phyloP scores from a whole-genome alignment of 257 asterid genomes.

The Nicotiana tomentosiformis region DNA sequence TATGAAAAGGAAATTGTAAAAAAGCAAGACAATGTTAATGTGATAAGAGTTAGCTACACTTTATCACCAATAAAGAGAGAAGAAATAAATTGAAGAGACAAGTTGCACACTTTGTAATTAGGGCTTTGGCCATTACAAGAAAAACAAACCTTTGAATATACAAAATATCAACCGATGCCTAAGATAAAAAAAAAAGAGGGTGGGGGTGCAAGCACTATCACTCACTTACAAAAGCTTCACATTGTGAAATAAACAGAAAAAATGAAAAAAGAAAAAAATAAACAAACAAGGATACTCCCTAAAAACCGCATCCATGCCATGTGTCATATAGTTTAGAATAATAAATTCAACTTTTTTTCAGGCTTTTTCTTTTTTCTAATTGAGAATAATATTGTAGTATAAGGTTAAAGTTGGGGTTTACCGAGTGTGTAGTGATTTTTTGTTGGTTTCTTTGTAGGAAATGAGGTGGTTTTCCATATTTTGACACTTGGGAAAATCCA shows the following conservation, averaged over 20 bases:
- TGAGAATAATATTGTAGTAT: slow-evolving; percentile 38
- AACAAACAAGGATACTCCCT: slow-evolving; percentile 24
- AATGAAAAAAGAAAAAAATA: background rate
- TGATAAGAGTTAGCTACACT: background rate
- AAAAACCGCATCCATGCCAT: slow-evolving; percentile 67
- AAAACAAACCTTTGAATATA: slow-evolving; percentile 11
- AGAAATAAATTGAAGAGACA: background rate
- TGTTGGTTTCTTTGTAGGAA: slow-evolving; percentile 27
- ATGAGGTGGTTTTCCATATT: slow-evolving; percentile 37
- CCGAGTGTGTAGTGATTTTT: slow-evolving; percentile 24
- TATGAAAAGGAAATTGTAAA: background rate
- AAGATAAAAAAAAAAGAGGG: slow-evolving; percentile 16
- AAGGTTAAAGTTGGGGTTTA: slow-evolving; percentile 32
- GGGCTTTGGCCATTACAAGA: slow-evolving; percentile 18
- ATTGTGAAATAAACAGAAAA: slow-evolving; percentile 3
- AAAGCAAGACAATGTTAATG: background rate
- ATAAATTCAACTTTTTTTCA: slow-evolving; percentile 12
- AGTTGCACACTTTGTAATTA: slow-evolving; percentile 16
- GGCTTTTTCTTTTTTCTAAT: slow-evolving; percentile 9
- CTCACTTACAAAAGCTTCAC: slow-evolving; percentile 17
- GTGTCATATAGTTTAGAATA: slow-evolving; percentile 33
- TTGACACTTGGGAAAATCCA: slow-evolving; percentile 36
- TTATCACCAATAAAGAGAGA: background rate
- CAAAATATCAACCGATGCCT: slow-evolving; percentile 4
- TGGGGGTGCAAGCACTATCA: slow-evolving; percentile 25